phyloP scores from a whole-genome alignment of 352 stramenopile genomes.

The Phytophthora cactorum region DNA sequence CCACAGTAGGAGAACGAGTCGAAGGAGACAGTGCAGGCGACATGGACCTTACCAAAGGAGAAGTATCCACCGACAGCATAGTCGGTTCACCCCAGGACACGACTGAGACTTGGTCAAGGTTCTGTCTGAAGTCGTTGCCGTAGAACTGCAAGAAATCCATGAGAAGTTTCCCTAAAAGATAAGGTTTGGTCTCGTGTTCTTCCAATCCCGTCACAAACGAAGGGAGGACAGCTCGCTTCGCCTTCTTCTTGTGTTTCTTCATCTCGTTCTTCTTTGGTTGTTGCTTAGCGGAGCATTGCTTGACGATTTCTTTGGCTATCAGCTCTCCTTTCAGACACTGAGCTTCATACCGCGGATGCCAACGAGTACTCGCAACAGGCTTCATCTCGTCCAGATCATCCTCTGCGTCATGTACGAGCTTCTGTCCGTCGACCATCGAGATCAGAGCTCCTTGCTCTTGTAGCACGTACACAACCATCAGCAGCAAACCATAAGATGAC shows the following conservation, averaged over 20 bases:
- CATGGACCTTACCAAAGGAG: slow-evolving; percentile 16
- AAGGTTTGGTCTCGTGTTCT: slow-evolving; percentile 50
- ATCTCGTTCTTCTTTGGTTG: slow-evolving; percentile 33
- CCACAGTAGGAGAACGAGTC: slow-evolving; percentile 16
- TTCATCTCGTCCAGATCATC: slow-evolving; percentile 37
- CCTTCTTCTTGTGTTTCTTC: slow-evolving; percentile 27
- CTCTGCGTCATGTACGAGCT: slow-evolving; percentile 6
- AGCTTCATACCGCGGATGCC: slow-evolving; percentile 47
- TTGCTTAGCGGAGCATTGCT: slow-evolving; percentile 48
- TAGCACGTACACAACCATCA: slow-evolving; percentile 81
- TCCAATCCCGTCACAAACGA: slow-evolving; percentile 45
- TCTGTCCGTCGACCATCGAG: slow-evolving; percentile 23
- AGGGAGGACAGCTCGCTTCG: slow-evolving; percentile 42
- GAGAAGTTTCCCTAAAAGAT: slow-evolving; percentile 76
- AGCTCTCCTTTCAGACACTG: slow-evolving; percentile 55
- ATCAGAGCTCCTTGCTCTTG: slow-evolving; percentile 67
- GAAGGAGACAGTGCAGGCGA: slow-evolving; percentile 31
- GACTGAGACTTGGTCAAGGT: slow-evolving; percentile 69
- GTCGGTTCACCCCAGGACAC: slow-evolving; percentile 36
- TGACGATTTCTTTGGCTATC: slow-evolving; percentile 61
- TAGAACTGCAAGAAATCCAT: slow-evolving; percentile 90
- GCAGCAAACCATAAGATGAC: slow-evolving; percentile 87
- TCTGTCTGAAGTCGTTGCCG: slow-evolving; percentile 80
- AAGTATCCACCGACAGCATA: slow-evolving; percentile 20
- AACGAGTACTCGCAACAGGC: slow-evolving; percentile 12